A percentile compares a stretch with the other conserved stretches of the same genome.
phyloP scores from a whole-genome alignment of 2,329 filamentous ascomycete species.

The Penicillium sp. region DNA sequence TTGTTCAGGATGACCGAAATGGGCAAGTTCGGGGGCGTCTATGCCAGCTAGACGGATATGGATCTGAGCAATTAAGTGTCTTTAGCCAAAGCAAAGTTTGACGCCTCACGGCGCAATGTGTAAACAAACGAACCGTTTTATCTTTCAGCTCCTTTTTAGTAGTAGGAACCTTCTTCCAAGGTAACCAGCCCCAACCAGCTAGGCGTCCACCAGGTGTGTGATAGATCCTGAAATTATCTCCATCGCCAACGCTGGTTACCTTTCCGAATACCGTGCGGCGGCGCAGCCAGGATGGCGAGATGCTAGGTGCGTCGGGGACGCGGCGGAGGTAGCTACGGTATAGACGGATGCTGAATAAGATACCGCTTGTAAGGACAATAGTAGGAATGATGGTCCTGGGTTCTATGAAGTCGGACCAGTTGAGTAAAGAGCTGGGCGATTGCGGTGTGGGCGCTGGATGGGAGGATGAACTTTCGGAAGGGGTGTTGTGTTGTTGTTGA shows the following conservation, averaged over 20 bases:
- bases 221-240: slow-evolving; percentile 90
- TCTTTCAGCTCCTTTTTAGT: slow-evolving; percentile 68
- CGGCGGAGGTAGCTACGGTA: slow-evolving; percentile 68
- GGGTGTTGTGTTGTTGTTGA: slow-evolving; percentile 15
- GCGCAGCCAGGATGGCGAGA: slow-evolving; percentile 73
- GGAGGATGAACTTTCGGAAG: slow-evolving; percentile 15
- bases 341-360: slow-evolving; percentile 36
- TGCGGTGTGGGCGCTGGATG: slow-evolving; percentile 24
- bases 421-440: slow-evolving; percentile 44
- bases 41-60: slow-evolving; percentile 86
- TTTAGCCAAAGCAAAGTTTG: slow-evolving; percentile 1
- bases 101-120: neutral
- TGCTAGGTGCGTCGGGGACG: slow-evolving; percentile 73
- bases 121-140: slow-evolving; percentile 64
- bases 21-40: slow-evolving; percentile 88
- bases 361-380: slow-evolving; percentile 38
- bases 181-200: slow-evolving; percentile 90
- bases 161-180: slow-evolving; percentile 66
- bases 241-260: slow-evolving; percentile 93
- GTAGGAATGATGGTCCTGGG: slow-evolving; percentile 38
- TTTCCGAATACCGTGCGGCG: slow-evolving; percentile 75
- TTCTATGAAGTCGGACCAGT: slow-evolving; percentile 42
- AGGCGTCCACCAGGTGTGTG: slow-evolving; percentile 90
- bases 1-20: slow-evolving; percentile 87
- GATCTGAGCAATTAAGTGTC: slow-evolving; percentile 52